Base-by-base conservation (phyloP, 352 stramenopile genomes). In the Pythium oligandrum region DNA sequence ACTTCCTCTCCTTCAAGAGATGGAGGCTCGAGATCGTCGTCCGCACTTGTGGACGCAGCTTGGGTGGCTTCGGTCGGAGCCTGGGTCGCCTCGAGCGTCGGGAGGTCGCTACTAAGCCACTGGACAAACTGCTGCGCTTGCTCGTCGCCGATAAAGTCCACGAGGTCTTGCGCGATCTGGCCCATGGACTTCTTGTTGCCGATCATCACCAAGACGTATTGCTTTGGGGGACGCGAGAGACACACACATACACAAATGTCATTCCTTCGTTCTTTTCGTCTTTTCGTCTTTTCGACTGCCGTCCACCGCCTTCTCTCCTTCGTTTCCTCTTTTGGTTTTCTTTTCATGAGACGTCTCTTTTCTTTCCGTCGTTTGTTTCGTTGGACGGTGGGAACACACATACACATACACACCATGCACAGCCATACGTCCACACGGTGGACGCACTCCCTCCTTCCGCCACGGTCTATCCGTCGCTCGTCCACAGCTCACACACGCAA, bases 151-250 rank as follows among this genome's bases (percentile, higher is more conserved):
- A 93, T 90, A 37, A 93, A 93, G 54, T 93, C 80, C 45, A 89
- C 70, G 40, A 93, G 75, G 63, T 91, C 83, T 60, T 83, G 64
- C 9, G 75, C 71, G 63, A 93, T 90, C 68, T 91, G 80, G 55
- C 67, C 71, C 80, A 93, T 89, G 48, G 73, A 85, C 64, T 91
- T 91, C 72, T 90, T 88, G 72, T 91, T 93, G 68, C 74, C 68
- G 55, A 93, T 82, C 83, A 93, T 90, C 33, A 89, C 77, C 55
- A 88, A 75, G 47, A 93, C 79, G 61, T 89, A 93, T 70, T 93
- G 80, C 81, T 91, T 63, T 55, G 53, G 48, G 51, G 44, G 17
- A 26, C 17, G 17, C 17, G 17, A 68, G 50, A 70, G 54, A 53
- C 55, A 70, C 56, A 73, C 51, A 76, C 49, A 74, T 55, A 61